phyloP scores from a whole-genome alignment of 2,329 filamentous ascomycete species.

The Fusarium armeniacum region DNA sequence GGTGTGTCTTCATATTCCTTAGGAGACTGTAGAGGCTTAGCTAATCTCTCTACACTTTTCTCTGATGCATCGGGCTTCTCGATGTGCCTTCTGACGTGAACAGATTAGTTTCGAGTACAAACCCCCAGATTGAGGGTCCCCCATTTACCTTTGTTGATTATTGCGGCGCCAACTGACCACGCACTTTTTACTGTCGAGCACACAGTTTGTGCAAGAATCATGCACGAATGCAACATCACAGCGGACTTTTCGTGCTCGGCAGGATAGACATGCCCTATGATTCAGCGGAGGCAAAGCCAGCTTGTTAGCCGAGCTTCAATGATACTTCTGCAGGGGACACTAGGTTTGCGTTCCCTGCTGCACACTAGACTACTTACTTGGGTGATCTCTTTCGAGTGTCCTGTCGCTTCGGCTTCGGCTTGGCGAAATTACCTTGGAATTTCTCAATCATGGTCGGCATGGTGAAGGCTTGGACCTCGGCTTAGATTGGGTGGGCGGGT shows the following conservation, averaged over 20 bases:
- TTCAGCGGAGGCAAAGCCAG: background rate
- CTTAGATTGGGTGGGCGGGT: background rate
- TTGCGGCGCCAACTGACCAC: background rate
- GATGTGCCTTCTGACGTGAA: background rate
- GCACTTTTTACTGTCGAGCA: background rate
- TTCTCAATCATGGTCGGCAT: background rate
- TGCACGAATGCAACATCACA: conserved; percentile 4
- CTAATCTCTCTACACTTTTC: background rate
- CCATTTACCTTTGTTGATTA: background rate
- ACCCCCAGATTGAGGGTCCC: background rate
- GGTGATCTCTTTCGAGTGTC: conserved; percentile 4
- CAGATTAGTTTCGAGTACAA: background rate
- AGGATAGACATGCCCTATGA: background rate
- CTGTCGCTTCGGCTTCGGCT: background rate
- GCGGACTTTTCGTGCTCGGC: conserved; percentile 6
- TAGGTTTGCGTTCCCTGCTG: background rate
- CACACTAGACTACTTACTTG: background rate
- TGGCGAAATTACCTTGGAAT: background rate
- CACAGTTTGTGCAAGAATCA: conserved; percentile 9
- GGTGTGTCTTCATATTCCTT: background rate
- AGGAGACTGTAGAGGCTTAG: background rate
- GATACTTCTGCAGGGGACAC: too few relatives aligned
- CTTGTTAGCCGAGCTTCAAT: background rate
- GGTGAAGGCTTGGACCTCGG: background rate
- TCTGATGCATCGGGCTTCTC: background rate